Percentiles rank a stretch among this genome's conserved stretches.
Evolutionary conservation across 495 filamentous ascomycete genomes (phyloP).

Genomic region (Tuber indicum): DNA sequence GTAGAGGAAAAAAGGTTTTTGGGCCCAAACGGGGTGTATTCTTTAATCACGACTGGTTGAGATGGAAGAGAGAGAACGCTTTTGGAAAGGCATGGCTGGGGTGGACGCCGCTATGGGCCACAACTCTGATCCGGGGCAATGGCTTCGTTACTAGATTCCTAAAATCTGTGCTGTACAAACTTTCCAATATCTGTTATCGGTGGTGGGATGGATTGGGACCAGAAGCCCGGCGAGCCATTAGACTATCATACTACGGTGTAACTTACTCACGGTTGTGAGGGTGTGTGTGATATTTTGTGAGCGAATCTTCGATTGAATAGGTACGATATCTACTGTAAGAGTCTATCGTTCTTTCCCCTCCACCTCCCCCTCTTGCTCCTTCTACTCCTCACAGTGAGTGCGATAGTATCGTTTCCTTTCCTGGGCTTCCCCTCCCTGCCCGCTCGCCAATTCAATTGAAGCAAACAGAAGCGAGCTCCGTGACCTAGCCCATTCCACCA

Average conservation of each 20-base stretch:
- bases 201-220: neutral
- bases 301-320: neutral
- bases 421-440: neutral
- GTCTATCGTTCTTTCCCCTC: neutral
- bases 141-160: neutral
- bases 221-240: neutral
- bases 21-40: neutral
- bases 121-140: neutral
- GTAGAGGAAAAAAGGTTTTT: neutral
- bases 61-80: neutral
- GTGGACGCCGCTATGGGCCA: neutral
- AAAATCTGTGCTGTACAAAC: neutral
- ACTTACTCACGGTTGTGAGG: neutral
- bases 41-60: neutral
- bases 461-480: constrained; percentile 2
- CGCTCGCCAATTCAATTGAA: neutral
- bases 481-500: neutral
- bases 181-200: neutral
- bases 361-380: neutral
- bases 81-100: neutral
- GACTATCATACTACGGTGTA: neutral
- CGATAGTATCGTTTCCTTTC: neutral
- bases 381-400: neutral
- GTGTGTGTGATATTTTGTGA: neutral
- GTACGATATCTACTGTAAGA: neutral